These are phyloP conservation scores for Mycena kentingensis DNA, from an alignment of 768 basidiomycete genomes.

Conservation along the genomic window DNA sequence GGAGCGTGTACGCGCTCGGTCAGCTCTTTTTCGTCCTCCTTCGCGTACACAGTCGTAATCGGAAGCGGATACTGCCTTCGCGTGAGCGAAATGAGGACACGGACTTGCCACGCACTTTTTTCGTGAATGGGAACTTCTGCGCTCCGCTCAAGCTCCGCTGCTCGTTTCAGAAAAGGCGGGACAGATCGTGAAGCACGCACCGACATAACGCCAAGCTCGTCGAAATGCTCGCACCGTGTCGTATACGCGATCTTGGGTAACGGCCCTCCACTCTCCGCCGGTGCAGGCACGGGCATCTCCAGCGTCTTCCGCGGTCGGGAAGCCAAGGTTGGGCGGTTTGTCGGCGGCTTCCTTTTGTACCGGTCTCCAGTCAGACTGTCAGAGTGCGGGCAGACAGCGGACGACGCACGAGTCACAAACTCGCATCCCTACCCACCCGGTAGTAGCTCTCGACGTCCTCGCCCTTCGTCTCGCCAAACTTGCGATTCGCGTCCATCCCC, in stretches of 20 bases:
- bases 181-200: slow-evolving; percentile 27
- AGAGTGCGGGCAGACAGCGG: not conserved
- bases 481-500: slow-evolving; percentile 83
- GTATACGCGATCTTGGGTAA: slow-evolving; percentile 34
- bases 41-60: slow-evolving; percentile 61
- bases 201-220: slow-evolving; percentile 74
- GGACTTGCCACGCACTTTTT: slow-evolving; percentile 57
- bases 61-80: slow-evolving; percentile 62
- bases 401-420: slow-evolving; percentile 58
- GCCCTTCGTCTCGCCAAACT: slow-evolving; percentile 77
- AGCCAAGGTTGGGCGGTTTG: slow-evolving; percentile 73
- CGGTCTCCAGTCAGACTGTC: slow-evolving; percentile 36
- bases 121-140: slow-evolving; percentile 63
- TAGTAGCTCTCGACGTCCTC: slow-evolving; percentile 80
- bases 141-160: slow-evolving; percentile 60
- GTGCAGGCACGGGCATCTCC: slow-evolving; percentile 54
- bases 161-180: not conserved
- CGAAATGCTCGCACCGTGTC: slow-evolving; percentile 67
- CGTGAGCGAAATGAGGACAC: not conserved
- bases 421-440: slow-evolving; percentile 71
- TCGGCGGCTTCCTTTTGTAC: slow-evolving; percentile 75
- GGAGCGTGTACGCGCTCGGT: slow-evolving; percentile 21
- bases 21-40: slow-evolving; percentile 42
- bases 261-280: slow-evolving; percentile 27
- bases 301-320: slow-evolving; percentile 50